These are phyloP conservation scores for Ligustrum vulgare DNA, from an alignment of 257 asterid genomes.

Conservation along the genomic window DNA sequence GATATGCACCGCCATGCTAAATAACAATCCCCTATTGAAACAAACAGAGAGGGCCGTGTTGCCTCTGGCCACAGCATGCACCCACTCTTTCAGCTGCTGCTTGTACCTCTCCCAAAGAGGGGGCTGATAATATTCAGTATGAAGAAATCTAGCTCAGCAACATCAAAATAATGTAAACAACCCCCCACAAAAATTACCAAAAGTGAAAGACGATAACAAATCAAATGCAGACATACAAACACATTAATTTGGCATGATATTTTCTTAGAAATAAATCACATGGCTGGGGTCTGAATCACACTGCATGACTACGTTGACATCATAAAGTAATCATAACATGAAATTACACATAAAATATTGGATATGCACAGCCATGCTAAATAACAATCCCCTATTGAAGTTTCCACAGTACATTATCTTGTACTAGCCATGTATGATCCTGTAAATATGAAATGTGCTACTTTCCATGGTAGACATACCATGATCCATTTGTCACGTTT, in stretches of 20 bases:
- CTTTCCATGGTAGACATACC: too few species aligned
- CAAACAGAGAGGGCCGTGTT: constrained; percentile 42
- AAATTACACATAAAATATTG: not conserved
- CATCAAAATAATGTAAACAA: constrained; percentile 3
- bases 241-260: not conserved
- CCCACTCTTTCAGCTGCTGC: constrained; percentile 88
- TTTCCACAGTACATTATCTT: too few species aligned
- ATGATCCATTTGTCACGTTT: too few species aligned
- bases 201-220: not conserved
- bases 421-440: not conserved
- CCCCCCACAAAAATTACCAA: not conserved
- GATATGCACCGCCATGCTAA: too few species aligned
- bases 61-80: constrained; percentile 53
- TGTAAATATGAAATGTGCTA: too few species aligned
- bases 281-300: not conserved
- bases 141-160: constrained; percentile 16
- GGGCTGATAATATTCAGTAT: constrained; percentile 54
- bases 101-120: constrained; percentile 93
- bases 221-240: not conserved
- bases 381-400: too few species aligned
- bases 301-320: not conserved
- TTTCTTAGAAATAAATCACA: not conserved
- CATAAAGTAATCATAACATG: not conserved
- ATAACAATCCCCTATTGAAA: constrained; percentile 16
- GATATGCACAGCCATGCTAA: too few species aligned